phyloP scores from a whole-genome alignment of 208 protist species.

The Crithidia thermophila region DNA sequence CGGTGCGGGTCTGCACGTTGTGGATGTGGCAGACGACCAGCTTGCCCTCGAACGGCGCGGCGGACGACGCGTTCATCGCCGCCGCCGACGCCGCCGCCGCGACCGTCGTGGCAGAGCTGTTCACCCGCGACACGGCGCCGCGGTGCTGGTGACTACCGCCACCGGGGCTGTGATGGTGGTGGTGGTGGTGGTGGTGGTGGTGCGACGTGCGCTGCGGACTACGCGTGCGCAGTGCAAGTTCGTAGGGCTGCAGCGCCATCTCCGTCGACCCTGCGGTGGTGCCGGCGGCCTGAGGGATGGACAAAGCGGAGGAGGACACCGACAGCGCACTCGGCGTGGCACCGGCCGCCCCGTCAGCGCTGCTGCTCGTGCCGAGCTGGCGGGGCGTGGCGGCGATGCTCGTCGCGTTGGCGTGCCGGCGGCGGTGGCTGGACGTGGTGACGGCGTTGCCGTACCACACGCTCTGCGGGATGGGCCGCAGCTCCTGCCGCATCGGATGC shows the following conservation, averaged over 20 bases:
- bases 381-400: neutral
- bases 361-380: neutral
- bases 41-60: conserved; percentile 56
- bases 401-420: neutral
- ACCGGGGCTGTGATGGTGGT: neutral
- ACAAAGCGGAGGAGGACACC: neutral
- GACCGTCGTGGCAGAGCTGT: neutral
- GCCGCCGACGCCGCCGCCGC: conserved; percentile 4
- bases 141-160: neutral
- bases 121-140: neutral
- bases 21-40: conserved; percentile 79
- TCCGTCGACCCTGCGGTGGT: conserved; percentile 1
- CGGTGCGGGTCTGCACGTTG: conserved; percentile 48
- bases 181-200: conserved; percentile 30
- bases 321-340: conserved; percentile 6
- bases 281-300: neutral
- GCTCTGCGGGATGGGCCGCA: conserved; percentile 44
- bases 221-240: conserved; percentile 8
- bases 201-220: neutral
- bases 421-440: neutral
- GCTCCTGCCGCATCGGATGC: conserved; percentile 79
- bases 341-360: neutral
- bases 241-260: neutral
- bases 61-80: neutral
- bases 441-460: conserved; percentile 22